phyloP scores from a whole-genome alignment of 495 filamentous ascomycete species.

The Tuber melanosporum region DNA sequence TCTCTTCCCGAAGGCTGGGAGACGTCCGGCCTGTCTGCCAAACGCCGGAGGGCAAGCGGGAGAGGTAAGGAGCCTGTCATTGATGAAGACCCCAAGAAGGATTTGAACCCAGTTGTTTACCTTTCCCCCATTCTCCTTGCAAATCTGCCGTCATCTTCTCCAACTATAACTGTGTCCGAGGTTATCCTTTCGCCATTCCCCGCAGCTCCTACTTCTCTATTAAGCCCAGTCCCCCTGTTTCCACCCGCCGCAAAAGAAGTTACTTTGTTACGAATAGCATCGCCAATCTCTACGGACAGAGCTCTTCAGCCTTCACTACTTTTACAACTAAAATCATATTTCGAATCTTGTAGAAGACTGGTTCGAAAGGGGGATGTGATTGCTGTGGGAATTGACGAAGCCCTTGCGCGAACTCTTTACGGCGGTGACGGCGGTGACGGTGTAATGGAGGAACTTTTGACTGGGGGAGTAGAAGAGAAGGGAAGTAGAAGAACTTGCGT shows the following conservation, averaged over 20 bases:
- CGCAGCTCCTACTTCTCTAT: slow-evolving; percentile 44
- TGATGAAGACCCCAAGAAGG: slow-evolving; percentile 49
- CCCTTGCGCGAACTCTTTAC: slow-evolving; percentile 68
- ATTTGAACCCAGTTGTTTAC: slow-evolving; percentile 57
- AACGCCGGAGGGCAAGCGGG: slow-evolving; percentile 42
- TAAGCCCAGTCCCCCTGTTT: slow-evolving; percentile 52
- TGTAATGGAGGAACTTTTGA: slow-evolving; percentile 59
- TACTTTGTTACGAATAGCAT: slow-evolving; percentile 81
- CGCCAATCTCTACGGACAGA: slow-evolving; percentile 77
- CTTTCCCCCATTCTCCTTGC: slow-evolving; percentile 78
- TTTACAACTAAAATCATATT: slow-evolving; percentile 75
- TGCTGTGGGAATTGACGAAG: slow-evolving; percentile 75
- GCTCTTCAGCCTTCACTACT: slow-evolving; percentile 76
- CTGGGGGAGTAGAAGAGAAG: slow-evolving; percentile 44
- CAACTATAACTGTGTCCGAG: slow-evolving; percentile 15
- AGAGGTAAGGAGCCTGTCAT: slow-evolving; percentile 40
- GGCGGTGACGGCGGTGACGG: slow-evolving; percentile 52
- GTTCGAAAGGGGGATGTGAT: slow-evolving; percentile 81
- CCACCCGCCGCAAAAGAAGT: slow-evolving; percentile 88
- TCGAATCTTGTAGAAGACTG: slow-evolving; percentile 68
- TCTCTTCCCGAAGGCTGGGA: slow-evolving; percentile 66
- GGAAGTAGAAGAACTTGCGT: slow-evolving; percentile 53
- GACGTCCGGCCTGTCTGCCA: slow-evolving; percentile 49
- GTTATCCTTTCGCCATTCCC: slow-evolving; percentile 62
- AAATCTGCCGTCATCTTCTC: slow-evolving; percentile 52